Evolutionary conservation across 2,329 filamentous ascomycete species (phyloP).

Genomic region (Ophiostoma australiae): DNA sequence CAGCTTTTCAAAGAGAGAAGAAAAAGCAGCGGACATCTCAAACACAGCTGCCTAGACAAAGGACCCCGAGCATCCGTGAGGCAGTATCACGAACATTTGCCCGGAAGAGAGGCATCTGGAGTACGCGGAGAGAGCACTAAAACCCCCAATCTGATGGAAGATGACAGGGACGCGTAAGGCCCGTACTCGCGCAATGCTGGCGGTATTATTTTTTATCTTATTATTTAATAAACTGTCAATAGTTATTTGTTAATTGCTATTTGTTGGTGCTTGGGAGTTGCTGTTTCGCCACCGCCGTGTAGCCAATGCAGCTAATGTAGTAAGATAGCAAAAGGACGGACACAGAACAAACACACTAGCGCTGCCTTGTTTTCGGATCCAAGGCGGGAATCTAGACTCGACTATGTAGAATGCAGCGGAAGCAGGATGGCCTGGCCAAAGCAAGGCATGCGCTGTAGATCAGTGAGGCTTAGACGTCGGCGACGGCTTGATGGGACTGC

Average conservation of each 20-base stretch:
- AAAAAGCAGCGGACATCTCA: neutral
- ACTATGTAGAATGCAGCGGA: neutral
- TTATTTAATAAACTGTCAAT: no score
- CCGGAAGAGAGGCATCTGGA: neutral
- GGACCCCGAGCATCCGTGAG: neutral
- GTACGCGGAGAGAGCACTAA: neutral
- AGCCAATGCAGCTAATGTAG: neutral
- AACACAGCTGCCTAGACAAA: slow-evolving; percentile 4
- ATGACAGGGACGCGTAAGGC: neutral
- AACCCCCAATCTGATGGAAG: neutral
- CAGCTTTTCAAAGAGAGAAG: neutral
- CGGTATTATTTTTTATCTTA: neutral
- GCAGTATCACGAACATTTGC: neutral
- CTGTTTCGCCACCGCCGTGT: neutral
- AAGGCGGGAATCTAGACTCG: neutral
- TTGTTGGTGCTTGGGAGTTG: neutral
- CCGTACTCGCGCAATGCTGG: neutral
- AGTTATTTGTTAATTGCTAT: no score
- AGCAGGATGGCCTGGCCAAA: neutral
- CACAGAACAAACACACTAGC: neutral
- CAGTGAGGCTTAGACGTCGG: slow-evolving; percentile 14
- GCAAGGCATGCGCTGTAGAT: slow-evolving; percentile 2
- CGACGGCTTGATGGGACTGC: neutral
- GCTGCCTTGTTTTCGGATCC: slow-evolving; percentile 2
- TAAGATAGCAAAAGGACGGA: neutral